Evolutionary conservation across 352 stramenopile genomes (phyloP).

Genomic region (Globisporangium orthogonon): DNA sequence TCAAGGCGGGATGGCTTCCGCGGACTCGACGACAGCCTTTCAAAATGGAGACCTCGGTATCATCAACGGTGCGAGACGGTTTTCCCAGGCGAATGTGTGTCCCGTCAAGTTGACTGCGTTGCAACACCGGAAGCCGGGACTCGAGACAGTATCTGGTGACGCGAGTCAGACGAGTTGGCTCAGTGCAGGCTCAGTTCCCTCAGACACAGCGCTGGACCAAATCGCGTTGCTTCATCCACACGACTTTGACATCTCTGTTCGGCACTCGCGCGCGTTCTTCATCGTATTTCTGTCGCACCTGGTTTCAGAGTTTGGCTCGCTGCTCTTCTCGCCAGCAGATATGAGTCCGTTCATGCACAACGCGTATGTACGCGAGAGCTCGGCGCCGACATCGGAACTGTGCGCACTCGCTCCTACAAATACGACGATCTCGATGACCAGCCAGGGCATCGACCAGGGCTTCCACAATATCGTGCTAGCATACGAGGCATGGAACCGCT

Average conservation of each 20-base stretch:
- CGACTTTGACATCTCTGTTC: constrained; percentile 40
- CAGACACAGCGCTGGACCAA: constrained; percentile 21
- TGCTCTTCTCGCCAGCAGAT: constrained; percentile 60
- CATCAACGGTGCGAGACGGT: constrained; percentile 40
- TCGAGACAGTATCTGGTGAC: background rate
- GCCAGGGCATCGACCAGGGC: constrained; percentile 5
- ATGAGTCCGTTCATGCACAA: constrained; percentile 56
- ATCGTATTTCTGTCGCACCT: constrained; percentile 42
- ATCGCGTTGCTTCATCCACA: constrained; percentile 21
- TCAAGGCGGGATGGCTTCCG: background rate
- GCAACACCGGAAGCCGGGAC: background rate
- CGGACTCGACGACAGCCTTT: background rate
- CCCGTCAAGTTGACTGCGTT: constrained; percentile 6
- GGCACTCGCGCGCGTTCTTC: constrained; percentile 29
- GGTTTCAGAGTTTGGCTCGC: constrained; percentile 35
- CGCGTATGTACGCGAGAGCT: constrained; percentile 17
- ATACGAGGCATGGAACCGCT: constrained; percentile 38
- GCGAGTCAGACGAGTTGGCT: background rate
- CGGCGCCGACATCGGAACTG: background rate
- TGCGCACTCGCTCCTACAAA: background rate
- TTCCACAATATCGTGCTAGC: constrained; percentile 27
- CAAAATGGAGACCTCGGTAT: constrained; percentile 27
- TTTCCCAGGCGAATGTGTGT: constrained; percentile 19
- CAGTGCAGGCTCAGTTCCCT: background rate
- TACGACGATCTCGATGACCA: background rate